Evolutionary conservation across 176 grass and related monocot genomes (phyloP), one percentile per base, ranked within the genome.

Genomic region (Miscanthus lutarioriparius): DNA sequence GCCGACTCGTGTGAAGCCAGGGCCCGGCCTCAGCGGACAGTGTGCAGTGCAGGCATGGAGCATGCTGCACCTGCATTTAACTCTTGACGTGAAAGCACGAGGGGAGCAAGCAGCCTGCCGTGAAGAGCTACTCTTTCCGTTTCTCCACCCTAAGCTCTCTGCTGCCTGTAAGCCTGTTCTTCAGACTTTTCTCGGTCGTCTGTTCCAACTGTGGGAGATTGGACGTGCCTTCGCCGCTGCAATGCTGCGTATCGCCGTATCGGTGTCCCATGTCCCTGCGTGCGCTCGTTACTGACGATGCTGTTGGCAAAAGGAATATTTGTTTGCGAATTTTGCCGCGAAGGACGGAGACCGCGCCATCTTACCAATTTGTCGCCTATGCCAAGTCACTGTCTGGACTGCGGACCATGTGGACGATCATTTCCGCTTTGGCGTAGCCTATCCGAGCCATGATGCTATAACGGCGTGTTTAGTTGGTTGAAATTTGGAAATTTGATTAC

Each of bases 191-290:
- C n/a, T n/a, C 32, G 32, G 32, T 33, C 0, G 17, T 3, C 65
- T 68, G 33, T 69, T 22, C 77, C 32, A 35, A 77, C 72, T 87
- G 86, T 80, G 28, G 38, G 70, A 80, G 62, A 75, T 76, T 70
- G 75, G 86, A 83, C 15, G 72, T 71, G 79, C n/a, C 86, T 5
- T 70, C 27, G 85, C 78, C 78, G 70, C 30, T 75, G 78, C 78
- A 81, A n/a, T n/a, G 5, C 30, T 36, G 28, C 66, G 40, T 71
- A 6, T 59, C 73, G 12, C 36, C 4, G 35, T 36, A 6, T 36
- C 35, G 32, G 32, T 33, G 32, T 4, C 36, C n/a, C 35, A 36
- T 35, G 47, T 22, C 4, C 13, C 10, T 75, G 33, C 16, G 22
- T 81, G 35, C 11, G 32, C 44, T 68, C 43, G 43, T 87, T 67